phyloP scores from a whole-genome alignment of 2,329 filamentous ascomycete genomes.

The Xylogone sp. region DNA sequence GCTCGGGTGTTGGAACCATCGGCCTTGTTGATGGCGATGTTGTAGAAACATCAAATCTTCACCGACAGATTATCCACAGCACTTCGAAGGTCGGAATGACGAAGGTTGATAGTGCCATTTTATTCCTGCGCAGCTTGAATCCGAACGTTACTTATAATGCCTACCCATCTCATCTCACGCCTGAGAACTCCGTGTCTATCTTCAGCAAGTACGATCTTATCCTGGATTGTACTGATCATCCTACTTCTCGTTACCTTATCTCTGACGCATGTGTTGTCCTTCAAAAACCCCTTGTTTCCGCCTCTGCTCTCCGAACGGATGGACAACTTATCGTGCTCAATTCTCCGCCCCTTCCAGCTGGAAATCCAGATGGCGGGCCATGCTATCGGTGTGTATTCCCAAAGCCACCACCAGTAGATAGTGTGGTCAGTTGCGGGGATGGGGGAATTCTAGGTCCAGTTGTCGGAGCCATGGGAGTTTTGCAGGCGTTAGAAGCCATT shows the following conservation, averaged over 20 bases:
- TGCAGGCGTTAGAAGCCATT: slow-evolving; percentile 87
- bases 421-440: slow-evolving; percentile 83
- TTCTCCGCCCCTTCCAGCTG: slow-evolving; percentile 62
- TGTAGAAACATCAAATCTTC: slow-evolving; percentile 87
- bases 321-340: slow-evolving; percentile 90
- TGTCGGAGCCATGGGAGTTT: slow-evolving; percentile 86
- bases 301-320: slow-evolving; percentile 82
- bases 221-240: slow-evolving; percentile 93
- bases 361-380: slow-evolving; percentile 61
- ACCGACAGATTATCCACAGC: slow-evolving; percentile 83
- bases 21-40: slow-evolving; percentile 84
- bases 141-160: slow-evolving; percentile 62
- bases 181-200: slow-evolving; percentile 63
- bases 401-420: slow-evolving; percentile 77
- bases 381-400: slow-evolving; percentile 96
- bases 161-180: slow-evolving; percentile 61
- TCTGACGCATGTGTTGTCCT: slow-evolving; percentile 84
- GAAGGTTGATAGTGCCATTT: slow-evolving; percentile 77
- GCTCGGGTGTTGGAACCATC: slow-evolving; percentile 78
- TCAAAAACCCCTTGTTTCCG: slow-evolving; percentile 77
- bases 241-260: slow-evolving; percentile 85
- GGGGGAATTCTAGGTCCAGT: slow-evolving; percentile 90
- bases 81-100: slow-evolving; percentile 65
- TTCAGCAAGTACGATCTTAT: slow-evolving; percentile 75
- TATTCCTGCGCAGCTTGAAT: slow-evolving; percentile 66